A percentile compares a stretch with the other conserved stretches of the same genome.
Conservation (phyloP, 208 protist genomes). For the Acanthamoeba sp. region DNA sequence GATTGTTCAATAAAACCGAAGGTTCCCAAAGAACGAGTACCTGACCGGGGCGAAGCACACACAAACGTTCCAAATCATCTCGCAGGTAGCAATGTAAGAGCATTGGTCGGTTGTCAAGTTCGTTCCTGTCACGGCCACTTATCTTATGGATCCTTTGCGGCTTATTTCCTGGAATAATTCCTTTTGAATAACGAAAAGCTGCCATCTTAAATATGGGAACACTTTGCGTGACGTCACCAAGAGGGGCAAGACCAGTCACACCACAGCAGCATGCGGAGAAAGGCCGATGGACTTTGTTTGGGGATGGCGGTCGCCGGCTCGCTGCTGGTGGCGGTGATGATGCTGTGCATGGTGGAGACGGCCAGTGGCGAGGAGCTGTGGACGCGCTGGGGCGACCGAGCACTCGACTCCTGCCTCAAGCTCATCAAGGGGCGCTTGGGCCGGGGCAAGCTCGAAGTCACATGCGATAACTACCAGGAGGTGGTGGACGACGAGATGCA, state of each 20-base stretch:
- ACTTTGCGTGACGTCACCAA: too few relatives aligned
- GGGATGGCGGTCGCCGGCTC: background rate
- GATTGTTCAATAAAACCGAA: too few relatives aligned
- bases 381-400: slow-evolving; percentile 23
- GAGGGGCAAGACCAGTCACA: too few relatives aligned
- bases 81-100: slow-evolving; percentile 9
- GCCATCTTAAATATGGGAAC: too few relatives aligned
- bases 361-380: slow-evolving; percentile 21
- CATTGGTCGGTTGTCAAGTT: background rate
- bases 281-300: background rate
- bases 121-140: too few relatives aligned
- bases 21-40: background rate
- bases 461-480: slow-evolving; percentile 26
- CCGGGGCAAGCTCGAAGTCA: background rate
- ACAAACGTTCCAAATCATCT: background rate
- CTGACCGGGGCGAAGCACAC: background rate
- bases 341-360: background rate
- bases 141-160: too few relatives aligned
- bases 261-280: too few relatives aligned
- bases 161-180: too few relatives aligned
- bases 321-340: background rate
- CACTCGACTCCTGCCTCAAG: background rate
- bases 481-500: slow-evolving; percentile 23
- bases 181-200: too few relatives aligned
- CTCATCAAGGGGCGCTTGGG: background rate